Percentiles rank a stretch among this genome's conserved stretches.
Evolutionary conservation across 352 stramenopile genomes (phyloP).

Genomic region (Globisporangium perplexum): DNA sequence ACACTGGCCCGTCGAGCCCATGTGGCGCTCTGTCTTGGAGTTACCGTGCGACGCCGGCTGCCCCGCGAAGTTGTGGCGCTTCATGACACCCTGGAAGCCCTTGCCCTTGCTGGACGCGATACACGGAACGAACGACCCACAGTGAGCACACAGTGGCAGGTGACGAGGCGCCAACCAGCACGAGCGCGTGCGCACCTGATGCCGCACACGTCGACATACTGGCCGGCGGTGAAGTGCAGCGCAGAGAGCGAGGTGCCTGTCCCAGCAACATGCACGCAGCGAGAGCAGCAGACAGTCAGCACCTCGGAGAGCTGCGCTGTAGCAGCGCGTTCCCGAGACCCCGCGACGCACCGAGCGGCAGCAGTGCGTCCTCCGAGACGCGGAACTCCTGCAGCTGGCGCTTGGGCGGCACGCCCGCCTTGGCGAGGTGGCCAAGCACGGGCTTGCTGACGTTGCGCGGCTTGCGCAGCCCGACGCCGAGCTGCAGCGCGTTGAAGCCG

Average conservation of each 20-base stretch:
- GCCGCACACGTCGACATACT: constrained; percentile 97
- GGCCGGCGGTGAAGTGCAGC: constrained; percentile 96
- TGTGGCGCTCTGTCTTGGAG: constrained; percentile 94
- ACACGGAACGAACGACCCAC: background rate
- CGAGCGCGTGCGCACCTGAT: constrained; percentile 41
- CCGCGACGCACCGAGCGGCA: constrained; percentile 58
- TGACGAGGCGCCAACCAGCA: too few species aligned
- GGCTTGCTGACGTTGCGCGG: constrained; percentile 94
- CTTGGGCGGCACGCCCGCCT: constrained; percentile 90
- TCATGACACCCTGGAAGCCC: constrained; percentile 96
- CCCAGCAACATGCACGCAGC: background rate
- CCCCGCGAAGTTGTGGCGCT: constrained; percentile 96
- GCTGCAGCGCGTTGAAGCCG: constrained; percentile 93
- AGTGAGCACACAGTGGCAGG: background rate
- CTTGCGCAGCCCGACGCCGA: constrained; percentile 96
- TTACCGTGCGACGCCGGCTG: constrained; percentile 97
- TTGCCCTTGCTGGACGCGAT: constrained; percentile 64
- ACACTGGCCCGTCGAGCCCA: constrained; percentile 97
- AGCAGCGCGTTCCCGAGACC: background rate
- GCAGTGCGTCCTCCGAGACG: constrained; percentile 86
- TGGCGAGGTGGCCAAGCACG: constrained; percentile 89
- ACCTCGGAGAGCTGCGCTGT: background rate
- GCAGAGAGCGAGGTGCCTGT: constrained; percentile 88
- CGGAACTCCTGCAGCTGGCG: constrained; percentile 95
- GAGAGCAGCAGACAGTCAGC: background rate